Base-by-base conservation (phyloP, 116 monocot species). In the Cymodocea nodosa region DNA sequence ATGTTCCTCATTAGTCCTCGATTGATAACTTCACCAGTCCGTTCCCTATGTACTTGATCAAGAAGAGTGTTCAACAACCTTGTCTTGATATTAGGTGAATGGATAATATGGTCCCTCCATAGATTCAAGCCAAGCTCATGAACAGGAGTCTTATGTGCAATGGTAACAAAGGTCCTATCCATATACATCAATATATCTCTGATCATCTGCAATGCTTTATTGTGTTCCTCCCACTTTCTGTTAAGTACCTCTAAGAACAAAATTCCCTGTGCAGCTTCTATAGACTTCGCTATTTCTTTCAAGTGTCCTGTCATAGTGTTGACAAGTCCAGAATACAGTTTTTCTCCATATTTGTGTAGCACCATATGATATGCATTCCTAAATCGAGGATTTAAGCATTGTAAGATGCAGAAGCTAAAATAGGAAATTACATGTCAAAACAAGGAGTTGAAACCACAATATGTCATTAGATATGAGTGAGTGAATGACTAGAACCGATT, bases 341-440 rank as follows among this genome's bases (percentile, higher is more conserved):
- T 89, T 20, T 89, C 89, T 18, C 94, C 89, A 70, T 81, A 82
- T 68, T 84, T 89, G 75, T 94, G 86, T 70, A 94, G 80, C 50
- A 94, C 89, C 89, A 89, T 89, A 50, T 94, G 84, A 67, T 94
- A 94, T n/a, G 94, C 94, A 79, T 84, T 94, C 84, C 94, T 94
- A 70, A 15, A 79, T 64, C 54, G 14, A 71, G 12, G 60, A 56
- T 30, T 30, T 30, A 30, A 30, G 30, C 30, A 30, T 30, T 3
- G 30, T 30, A 30, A 30, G 30, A 30, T 30, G 30, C 30, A 30
- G 30, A 30, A 30, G 3, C 30, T 30, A 30, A 30, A 30, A 30
- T 30, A 30, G 30, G 30, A 30, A 30, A 30, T 30, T 30, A 30
- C 30, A 30, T 30, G 3, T 30, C 30, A 30, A 30, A 30, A 30